phyloP scores from a whole-genome alignment of 768 basidiomycete species.

The Mycena chlorophos region DNA sequence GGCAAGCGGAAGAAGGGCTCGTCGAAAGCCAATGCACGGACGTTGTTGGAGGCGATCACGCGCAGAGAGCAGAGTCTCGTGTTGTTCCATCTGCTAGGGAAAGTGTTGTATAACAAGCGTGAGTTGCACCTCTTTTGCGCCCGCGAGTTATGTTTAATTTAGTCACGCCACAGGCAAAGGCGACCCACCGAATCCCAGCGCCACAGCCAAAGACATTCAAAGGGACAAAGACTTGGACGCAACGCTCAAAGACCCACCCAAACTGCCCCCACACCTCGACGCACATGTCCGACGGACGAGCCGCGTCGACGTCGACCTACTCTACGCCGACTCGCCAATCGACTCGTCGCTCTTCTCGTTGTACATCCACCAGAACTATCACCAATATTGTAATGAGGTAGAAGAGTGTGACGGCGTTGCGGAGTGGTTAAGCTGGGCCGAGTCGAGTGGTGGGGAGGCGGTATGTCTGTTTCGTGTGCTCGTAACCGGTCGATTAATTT shows the following conservation, averaged over 20 bases:
- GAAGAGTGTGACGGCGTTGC: constrained; percentile 71
- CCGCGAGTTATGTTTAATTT: constrained; percentile 2
- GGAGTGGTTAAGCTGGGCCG: constrained; percentile 78
- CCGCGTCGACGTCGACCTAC: constrained; percentile 75
- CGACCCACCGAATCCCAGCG: constrained; percentile 59
- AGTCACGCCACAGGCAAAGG: constrained; percentile 68
- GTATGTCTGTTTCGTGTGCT: constrained; percentile 33
- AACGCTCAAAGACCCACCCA: constrained; percentile 51
- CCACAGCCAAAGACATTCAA: constrained; percentile 62
- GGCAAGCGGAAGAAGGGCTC: constrained; percentile 36
- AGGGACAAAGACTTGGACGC: constrained; percentile 60
- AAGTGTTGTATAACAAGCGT: constrained; percentile 96
- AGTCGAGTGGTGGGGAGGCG: constrained; percentile 63
- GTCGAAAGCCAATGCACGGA: constrained; percentile 25
- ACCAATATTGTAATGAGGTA: constrained; percentile 76
- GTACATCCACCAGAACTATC: constrained; percentile 94
- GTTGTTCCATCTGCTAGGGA: constrained; percentile 91
- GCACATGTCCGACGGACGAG: constrained; percentile 67
- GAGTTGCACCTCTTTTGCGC: constrained; percentile 24
- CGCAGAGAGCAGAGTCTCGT: constrained; percentile 82
- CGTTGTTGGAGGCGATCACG: constrained; percentile 71
- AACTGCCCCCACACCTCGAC: constrained; percentile 58
- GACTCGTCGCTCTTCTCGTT: constrained; percentile 87
- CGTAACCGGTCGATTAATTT: constrained; percentile 2
- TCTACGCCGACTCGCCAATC: constrained; percentile 85